Evolutionary conservation across 345 rosid genomes (phyloP), one percentile per base, ranked within the genome.

Genomic region (Salix arbutifolia): DNA sequence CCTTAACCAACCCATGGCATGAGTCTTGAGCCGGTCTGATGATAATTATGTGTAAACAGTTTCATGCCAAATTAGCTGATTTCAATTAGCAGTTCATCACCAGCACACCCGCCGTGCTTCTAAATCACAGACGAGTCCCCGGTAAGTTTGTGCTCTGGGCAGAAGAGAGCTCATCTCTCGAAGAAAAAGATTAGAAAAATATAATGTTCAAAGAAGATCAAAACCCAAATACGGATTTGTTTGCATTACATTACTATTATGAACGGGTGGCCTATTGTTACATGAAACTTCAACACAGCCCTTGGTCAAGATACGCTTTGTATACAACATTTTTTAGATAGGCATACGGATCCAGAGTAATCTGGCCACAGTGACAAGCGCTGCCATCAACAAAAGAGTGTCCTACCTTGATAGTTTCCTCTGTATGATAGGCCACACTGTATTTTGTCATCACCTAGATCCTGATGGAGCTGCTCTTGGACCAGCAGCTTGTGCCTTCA

Each of bases 391-490:
- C 65, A 60, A 12, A 56, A 31, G 64, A 17, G 19, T 30, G 11
- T 13, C 40, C n/a, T 12, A 61, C 18, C 52, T 33, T 61, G 48
- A 56, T 33, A 26, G 30, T n/a, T 40, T 37, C 35, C 38, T 61
- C 42, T 33, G 33, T 12, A 58, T 65, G 40, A 11, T 40, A 38
- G 38, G 33, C 17, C 4, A 40, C 30, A 8, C 67, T 68, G 40
- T 60, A 30, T 56, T 35, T 74, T 69, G 35, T 75, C 75, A 71
- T 92, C 83, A 88, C 84, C 92, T 88, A 72, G 81, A 79, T 65
- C 91, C 90, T 0, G 94, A 83, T 28, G 92, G 84, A 76, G 93
- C 81, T 48, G 90, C 83, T 79, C 85, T 76, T 23, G 91, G 89
- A 83, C 87, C 90, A 61, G 78, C 86, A 71, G 86, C 91, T 65